Conservation (phyloP, 2,329 filamentous ascomycete species). For the Nothopassalora personata region DNA sequence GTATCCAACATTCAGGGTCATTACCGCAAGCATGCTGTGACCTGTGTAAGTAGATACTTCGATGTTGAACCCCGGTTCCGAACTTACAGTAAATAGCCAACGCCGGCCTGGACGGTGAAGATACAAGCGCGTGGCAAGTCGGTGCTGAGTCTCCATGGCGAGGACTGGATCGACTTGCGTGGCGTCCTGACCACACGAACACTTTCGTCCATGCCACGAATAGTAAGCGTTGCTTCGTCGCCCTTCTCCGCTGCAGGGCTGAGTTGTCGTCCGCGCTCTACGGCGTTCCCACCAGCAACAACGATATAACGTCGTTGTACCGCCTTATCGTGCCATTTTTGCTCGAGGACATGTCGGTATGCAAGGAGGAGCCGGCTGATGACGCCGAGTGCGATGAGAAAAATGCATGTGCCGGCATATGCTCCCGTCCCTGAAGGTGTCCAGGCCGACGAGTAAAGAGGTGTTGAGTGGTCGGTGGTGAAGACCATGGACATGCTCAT, state of each 20-base stretch:
- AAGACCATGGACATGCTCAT: constrained; percentile 51
- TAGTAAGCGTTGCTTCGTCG: constrained; percentile 62
- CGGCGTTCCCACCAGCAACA: constrained; percentile 54
- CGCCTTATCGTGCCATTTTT: constrained; percentile 67
- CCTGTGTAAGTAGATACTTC: constrained; percentile 15
- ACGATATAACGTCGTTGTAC: constrained; percentile 71
- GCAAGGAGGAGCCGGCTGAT: constrained; percentile 68
- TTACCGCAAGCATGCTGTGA: constrained; percentile 80
- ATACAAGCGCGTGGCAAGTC: constrained; percentile 69
- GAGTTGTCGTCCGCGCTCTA: constrained; percentile 42
- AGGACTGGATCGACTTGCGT: constrained; percentile 44
- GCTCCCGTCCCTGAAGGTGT: constrained; percentile 62
- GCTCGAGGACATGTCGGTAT: constrained; percentile 55
- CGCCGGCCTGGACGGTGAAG: constrained; percentile 66
- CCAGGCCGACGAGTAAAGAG: constrained; percentile 66
- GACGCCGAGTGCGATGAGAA: constrained; percentile 71
- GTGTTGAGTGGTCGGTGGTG: constrained; percentile 56
- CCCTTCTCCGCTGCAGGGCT: constrained; percentile 41
- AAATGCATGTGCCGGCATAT: constrained; percentile 89
- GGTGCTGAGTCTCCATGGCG: constrained; percentile 76
- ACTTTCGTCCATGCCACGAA: constrained; percentile 74
- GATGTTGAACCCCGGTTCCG: too few relatives aligned
- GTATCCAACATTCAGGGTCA: constrained; percentile 84
- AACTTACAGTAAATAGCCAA: constrained; percentile 81
- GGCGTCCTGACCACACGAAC: constrained; percentile 59